Percentiles rank a stretch among this genome's conserved stretches.
Evolutionary conservation across 805 yeast species (phyloP).

Genomic region (Kregervanrija fluxuum): DNA sequence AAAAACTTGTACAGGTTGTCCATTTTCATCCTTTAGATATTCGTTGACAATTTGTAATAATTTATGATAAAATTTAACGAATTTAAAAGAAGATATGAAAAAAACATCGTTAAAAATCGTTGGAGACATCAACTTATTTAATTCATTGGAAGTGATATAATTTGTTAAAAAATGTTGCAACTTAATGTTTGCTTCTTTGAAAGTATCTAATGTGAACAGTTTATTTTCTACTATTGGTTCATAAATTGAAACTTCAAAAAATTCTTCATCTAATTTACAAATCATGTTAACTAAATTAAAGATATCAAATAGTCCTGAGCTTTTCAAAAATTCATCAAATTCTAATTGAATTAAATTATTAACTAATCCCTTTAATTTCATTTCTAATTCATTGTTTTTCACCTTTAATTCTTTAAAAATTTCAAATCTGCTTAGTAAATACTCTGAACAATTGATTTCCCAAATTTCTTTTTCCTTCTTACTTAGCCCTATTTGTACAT

Average conservation of each 20-base stretch:
- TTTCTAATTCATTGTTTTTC: constrained; percentile 27
- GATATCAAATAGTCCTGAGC: constrained; percentile 50
- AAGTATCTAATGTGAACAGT: constrained; percentile 38
- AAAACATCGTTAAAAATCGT: constrained; percentile 49
- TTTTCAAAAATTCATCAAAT: constrained; percentile 39
- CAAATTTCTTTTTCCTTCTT: constrained; percentile 33
- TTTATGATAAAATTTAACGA: constrained; percentile 40
- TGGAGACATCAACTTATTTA: constrained; percentile 60
- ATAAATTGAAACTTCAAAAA: constrained; percentile 55
- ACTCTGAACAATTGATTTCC: constrained; percentile 53
- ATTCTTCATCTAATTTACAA: constrained; percentile 54
- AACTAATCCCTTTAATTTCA: constrained; percentile 29
- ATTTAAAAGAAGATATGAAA: constrained; percentile 39
- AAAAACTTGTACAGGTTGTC: constrained; percentile 26
- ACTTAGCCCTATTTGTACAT: constrained; percentile 18
- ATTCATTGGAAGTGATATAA: constrained; percentile 50
- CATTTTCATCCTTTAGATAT: constrained; percentile 28
- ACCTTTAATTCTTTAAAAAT: constrained; percentile 28
- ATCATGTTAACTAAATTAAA: constrained; percentile 65
- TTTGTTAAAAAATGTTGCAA: constrained; percentile 50
- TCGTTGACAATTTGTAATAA: constrained; percentile 31
- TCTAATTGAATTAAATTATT: constrained; percentile 37
- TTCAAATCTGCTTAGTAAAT: constrained; percentile 46
- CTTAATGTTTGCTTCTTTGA: constrained; percentile 36
- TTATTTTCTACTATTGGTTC: constrained; percentile 59